Base-by-base conservation (phyloP, 2,329 filamentous ascomycete species). In the Colletotrichum sp. region DNA sequence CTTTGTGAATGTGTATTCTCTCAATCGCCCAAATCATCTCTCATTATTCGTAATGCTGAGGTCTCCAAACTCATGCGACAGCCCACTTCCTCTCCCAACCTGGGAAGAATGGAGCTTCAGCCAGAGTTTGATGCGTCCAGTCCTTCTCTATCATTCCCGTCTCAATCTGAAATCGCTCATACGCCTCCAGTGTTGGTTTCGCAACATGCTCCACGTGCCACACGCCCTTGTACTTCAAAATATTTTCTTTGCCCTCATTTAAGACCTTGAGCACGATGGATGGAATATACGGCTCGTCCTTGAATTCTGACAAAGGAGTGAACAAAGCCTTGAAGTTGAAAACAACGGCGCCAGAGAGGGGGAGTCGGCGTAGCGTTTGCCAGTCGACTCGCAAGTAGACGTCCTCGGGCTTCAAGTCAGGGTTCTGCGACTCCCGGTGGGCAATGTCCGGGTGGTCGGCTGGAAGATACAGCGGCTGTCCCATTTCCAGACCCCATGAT, bases 321-420 rank as follows among this genome's bases (percentile, higher is more conserved):
- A 98, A 98, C 0, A 97, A 84, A 0, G 94, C 95, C 82, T 96
- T 98, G 90, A 96, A 98, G 83, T 97, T 98, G 87, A 98, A 98
- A 0, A 95, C 90, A 2, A 98, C 87, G 0, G 90, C 93, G 0
- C 91, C 95, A 0, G 94, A 95, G 0, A 98, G 87, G 0, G 95
- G 95, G 0, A 98, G 86, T 4, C 95, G 91, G 3, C 95, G 92
- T 6, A 98, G 86, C 0, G 95, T 98, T 84, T 98, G 96, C 95
- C 95, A 98, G 83, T 98, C 95, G 3, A 97, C 95, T 6, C 95
- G 91, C 2, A 98, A 86, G 77, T 94, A 87, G 78, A 94, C 87
- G 39, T 94, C 90, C 0, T 90, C 88, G 3, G 92, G 81, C 1
- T 84, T 85, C 8, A 96, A 86, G 24, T 86, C 84, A 0, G 89